phyloP scores from a whole-genome alignment of 768 basidiomycete species.

The Suillus fuscotomentosus region DNA sequence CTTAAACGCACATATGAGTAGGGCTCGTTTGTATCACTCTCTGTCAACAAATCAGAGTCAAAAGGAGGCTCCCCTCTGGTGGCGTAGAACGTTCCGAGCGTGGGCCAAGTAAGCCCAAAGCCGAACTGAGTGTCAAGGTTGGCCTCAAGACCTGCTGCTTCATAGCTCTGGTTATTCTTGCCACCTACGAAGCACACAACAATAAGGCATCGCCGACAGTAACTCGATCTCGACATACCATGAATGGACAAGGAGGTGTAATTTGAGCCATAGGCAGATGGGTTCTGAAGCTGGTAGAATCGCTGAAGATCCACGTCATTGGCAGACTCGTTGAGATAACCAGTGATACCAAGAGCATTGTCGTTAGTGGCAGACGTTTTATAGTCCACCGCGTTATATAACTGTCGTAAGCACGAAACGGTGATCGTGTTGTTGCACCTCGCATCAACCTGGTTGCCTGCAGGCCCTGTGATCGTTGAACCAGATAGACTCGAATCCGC shows the following conservation, averaged over 20 bases:
- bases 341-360: constrained; percentile 55
- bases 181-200: constrained; percentile 43
- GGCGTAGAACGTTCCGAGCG: constrained; percentile 55
- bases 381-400: constrained; percentile 54
- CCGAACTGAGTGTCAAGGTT: constrained; percentile 68
- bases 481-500: constrained; percentile 8
- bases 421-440: constrained; percentile 53
- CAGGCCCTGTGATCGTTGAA: constrained; percentile 24
- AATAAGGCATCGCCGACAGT: constrained; percentile 8
- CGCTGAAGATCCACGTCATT: constrained; percentile 50
- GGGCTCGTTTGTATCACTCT: constrained; percentile 48
- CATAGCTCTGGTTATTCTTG: constrained; percentile 52
- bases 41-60: constrained; percentile 42
- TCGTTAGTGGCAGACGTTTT: constrained; percentile 38
- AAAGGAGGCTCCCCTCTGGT: constrained; percentile 64
- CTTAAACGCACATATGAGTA: constrained; percentile 37
- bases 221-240: constrained; percentile 33
- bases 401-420: constrained; percentile 48
- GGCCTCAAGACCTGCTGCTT: constrained; percentile 60
- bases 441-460: constrained; percentile 42
- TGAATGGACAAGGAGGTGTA: constrained; percentile 56
- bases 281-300: constrained; percentile 50
- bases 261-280: constrained; percentile 46
- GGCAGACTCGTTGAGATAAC: constrained; percentile 51
- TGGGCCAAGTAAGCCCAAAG: constrained; percentile 64